Percentiles rank a stretch among this genome's conserved stretches.
These are phyloP conservation scores for Yamadazyma phyllophila DNA, from an alignment of 805 yeast genomes.

Conservation along the genomic window DNA sequence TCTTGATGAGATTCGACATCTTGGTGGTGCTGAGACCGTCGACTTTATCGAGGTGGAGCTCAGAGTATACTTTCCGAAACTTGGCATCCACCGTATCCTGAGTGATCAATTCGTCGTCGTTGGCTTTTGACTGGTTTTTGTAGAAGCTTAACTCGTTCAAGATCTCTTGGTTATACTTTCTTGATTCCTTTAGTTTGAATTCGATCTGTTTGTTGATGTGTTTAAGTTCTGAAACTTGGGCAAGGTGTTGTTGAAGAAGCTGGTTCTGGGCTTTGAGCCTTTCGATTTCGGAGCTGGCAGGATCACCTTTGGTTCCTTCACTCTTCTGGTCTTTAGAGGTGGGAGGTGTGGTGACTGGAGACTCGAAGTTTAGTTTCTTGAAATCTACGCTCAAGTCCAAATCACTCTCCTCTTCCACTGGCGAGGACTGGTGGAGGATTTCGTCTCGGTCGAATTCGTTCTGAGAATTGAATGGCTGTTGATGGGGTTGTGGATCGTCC, in stretches of 20 bases:
- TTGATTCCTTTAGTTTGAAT: slow-evolving; percentile 15
- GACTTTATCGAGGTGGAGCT: slow-evolving; percentile 26
- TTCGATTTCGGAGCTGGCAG: slow-evolving; percentile 4
- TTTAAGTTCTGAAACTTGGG: slow-evolving; percentile 7
- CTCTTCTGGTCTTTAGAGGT: slow-evolving; percentile 1
- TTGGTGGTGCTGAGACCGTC: slow-evolving; percentile 28
- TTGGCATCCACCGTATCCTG: slow-evolving; percentile 17
- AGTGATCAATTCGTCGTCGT: slow-evolving; percentile 17
- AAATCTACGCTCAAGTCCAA: slow-evolving; percentile 5
- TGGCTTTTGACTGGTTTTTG: not conserved
- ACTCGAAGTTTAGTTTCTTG: slow-evolving; percentile 8
- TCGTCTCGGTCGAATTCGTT: not conserved
- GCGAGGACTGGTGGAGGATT: not conserved
- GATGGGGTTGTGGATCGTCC: too few species aligned
- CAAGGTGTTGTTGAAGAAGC: not conserved
- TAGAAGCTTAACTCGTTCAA: slow-evolving; percentile 17
- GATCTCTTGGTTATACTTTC: slow-evolving; percentile 18
- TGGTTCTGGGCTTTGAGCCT: slow-evolving; percentile 1
- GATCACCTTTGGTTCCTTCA: slow-evolving; percentile 1
- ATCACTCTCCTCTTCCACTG: slow-evolving; percentile 12
- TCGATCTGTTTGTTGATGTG: slow-evolving; percentile 15
- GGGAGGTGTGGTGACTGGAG: slow-evolving; percentile 37
- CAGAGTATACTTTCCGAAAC: slow-evolving; percentile 24
- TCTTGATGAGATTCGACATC: slow-evolving; percentile 31
- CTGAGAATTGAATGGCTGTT: too few species aligned